Evolutionary conservation across 1,139 yeast genomes (phyloP), one percentile per base, ranked within the genome.

Genomic region (Magnusiomyces sp.): DNA sequence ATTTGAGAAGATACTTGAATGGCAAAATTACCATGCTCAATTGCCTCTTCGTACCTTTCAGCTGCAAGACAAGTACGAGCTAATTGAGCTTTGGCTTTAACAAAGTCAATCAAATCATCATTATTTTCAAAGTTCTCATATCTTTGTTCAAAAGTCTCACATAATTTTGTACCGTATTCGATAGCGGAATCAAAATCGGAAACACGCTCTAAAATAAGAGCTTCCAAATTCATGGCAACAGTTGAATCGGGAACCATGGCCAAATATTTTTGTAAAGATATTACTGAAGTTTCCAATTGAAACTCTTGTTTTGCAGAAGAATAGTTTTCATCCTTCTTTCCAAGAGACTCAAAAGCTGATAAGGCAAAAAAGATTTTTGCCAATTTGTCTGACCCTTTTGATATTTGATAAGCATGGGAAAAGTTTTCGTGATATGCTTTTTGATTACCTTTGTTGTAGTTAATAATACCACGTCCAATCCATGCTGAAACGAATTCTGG

Each of bases 401-500:
- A 80, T 45, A 89, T 68, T 14, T 81, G 75, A 58, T 76, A 84
- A 0, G 95, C 84, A 65, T 90, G 97, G 1, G 87, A 81, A 61
- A 82, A 83, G 46, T 84, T 64, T 17, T 73, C 71, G 9, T 74
- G 65, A 0, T 95, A 81, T 14, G 70, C 71, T 2, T 63, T 68
- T 0, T 47, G 31, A 42, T 83, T 77, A 0, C 89, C 92, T n/a
- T 66, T 60, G 0, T 76, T 76, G 51, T 79, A 78, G 1, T 81
- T 75, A 0, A 84, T 70, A 36, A 90, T 65, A 0, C 96, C 97
- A 61, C 83, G 80, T 0, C 96, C 96, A 39, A 86, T 65, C 97
- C 98, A 92, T 0, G 96, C 77, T n/a, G 73, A 72, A 0, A 86
- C 73, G 51, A 74, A 76, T 48, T 81, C 84, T 1, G 98, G 97